Base-by-base conservation (phyloP, 495 filamentous ascomycete species). In the Tirmania nivea region DNA sequence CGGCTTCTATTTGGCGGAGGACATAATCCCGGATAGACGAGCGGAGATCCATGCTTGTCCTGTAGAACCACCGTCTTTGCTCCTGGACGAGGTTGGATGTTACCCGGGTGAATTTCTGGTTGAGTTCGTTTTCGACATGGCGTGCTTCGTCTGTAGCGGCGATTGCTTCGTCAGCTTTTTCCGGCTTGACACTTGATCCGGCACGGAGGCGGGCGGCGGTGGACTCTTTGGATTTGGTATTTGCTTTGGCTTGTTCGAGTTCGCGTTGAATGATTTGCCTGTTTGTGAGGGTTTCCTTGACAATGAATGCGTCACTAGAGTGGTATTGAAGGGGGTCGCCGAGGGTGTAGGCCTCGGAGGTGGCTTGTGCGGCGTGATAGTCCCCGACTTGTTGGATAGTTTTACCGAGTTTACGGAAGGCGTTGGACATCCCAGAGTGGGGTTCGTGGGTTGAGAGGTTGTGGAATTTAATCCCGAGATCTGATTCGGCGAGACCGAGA, bases 241-340 rank as follows among this genome's bases (percentile, higher is more conserved):
- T 69, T 63, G 89, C 82, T 63, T 93, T 83, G 3, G 90, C 88
- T 66, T 90, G 81, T 25, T 93, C 65, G 48, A 95, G 76, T 57
- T 99, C 92, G 49, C 92, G 86, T 35, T 95, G 81, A n/a, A 99
- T 75, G 62, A 99, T 94, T 67, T 99, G 92, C 3, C 92, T 81
- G 69, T 99, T 99, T 17, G 92, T 99, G 58, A 99, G 76, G 20
- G 89, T 95, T 63, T 99, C 92, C 68, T 99, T 99, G 58, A 99
- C 92, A 63, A 96, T 93, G 65, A 96, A 90, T 21, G 92, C 86
- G 63, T 99, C 90, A 12, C 81, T 80, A 25, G 87, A 94, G 68
- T 99, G 88, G 64, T 99, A 96, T 56, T 83, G 81, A 52, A 99
- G 76, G 8, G 92, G 86, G 60, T 96, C 92, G 49, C 84, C 86